phyloP scores from a whole-genome alignment of 768 basidiomycete genomes.

The Phaeotremella skinneri region DNA sequence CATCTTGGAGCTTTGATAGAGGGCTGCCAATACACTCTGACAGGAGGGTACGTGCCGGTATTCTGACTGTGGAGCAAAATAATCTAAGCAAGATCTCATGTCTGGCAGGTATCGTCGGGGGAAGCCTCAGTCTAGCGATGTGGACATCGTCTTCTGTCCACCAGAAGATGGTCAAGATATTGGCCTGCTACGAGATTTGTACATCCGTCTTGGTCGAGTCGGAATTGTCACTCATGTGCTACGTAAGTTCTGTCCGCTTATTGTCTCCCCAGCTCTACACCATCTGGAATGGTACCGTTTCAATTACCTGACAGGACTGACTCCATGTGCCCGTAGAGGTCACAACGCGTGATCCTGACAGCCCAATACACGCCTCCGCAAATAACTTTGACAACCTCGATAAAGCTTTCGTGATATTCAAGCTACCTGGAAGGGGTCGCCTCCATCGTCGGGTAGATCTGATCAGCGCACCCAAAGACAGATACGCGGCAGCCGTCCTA shows the following conservation, averaged over 20 bases:
- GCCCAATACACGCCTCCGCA: slow-evolving; percentile 25
- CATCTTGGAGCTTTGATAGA: slow-evolving; percentile 64
- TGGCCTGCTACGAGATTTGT: slow-evolving; percentile 63
- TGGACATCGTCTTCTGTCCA: slow-evolving; percentile 86
- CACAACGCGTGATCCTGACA: slow-evolving; percentile 44
- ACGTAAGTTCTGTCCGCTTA: too few species aligned
- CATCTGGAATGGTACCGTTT: neutral
- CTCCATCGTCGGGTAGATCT: slow-evolving; percentile 74
- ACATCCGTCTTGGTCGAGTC: slow-evolving; percentile 50
- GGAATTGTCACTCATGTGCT: slow-evolving; percentile 76
- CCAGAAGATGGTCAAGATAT: slow-evolving; percentile 59
- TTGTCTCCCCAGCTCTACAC: too few species aligned
- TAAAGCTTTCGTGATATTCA: slow-evolving; percentile 78
- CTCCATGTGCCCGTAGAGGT: slow-evolving; percentile 59
- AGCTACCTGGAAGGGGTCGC: slow-evolving; percentile 58
- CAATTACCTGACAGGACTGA: neutral
- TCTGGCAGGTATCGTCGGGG: slow-evolving; percentile 77
- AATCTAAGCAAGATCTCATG: neutral
- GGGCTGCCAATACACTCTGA: slow-evolving; percentile 72
- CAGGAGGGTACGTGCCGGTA: slow-evolving; percentile 66
- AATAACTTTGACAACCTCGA: slow-evolving; percentile 77
- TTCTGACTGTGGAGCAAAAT: neutral
- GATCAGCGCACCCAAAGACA: slow-evolving; percentile 70
- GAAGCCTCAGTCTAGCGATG: slow-evolving; percentile 75
- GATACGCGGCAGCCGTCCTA: slow-evolving; percentile 83